These are phyloP conservation scores for Ophiocordyceps australis DNA, from an alignment of 2,329 filamentous ascomycete genomes.

Conservation along the genomic window DNA sequence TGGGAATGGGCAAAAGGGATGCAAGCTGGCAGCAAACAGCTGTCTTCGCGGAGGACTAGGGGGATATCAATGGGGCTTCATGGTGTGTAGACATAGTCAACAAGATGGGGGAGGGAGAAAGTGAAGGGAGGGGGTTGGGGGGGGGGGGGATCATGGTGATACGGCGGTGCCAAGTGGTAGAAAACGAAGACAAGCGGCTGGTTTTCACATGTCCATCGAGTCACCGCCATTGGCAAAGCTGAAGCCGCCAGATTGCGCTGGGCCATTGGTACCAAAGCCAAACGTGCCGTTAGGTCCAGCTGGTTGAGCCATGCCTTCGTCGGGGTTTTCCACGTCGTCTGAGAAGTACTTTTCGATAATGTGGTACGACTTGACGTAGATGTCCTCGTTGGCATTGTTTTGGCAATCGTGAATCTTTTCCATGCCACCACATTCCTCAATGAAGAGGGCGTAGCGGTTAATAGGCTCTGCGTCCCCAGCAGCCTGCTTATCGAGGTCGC, in stretches of 20 bases:
- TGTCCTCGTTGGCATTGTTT: slow-evolving; percentile 99
- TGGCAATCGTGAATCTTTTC: slow-evolving; percentile 99
- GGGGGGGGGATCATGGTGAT: background rate
- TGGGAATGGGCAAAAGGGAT: slow-evolving; percentile 7
- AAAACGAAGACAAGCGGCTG: background rate
- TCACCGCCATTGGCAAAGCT: slow-evolving; percentile 68
- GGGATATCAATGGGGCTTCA: slow-evolving; percentile 3
- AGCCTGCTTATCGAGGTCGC: slow-evolving; percentile 93
- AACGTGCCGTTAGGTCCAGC: slow-evolving; percentile 57
- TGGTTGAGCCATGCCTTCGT: slow-evolving; percentile 56
- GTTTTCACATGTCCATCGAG: slow-evolving; percentile 42
- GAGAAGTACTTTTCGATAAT: slow-evolving; percentile 99
- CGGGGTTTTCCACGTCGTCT: slow-evolving; percentile 88
- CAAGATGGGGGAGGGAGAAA: too few relatives aligned
- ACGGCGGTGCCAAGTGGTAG: slow-evolving; percentile 1
- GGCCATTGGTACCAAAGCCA: slow-evolving; percentile 53
- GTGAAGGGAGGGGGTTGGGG: slow-evolving; percentile 1
- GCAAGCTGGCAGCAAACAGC: too few relatives aligned
- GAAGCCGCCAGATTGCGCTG: slow-evolving; percentile 61
- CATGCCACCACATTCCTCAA: slow-evolving; percentile 97
- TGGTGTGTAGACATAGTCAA: too few relatives aligned
- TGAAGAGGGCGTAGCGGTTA: slow-evolving; percentile 95
- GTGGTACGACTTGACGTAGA: slow-evolving; percentile 99
- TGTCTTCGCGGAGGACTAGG: slow-evolving; percentile 6
- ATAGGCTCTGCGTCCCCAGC: slow-evolving; percentile 60